Conservation (phyloP, 1,139 yeast genomes). For the Meyerozyma carpophila region DNA sequence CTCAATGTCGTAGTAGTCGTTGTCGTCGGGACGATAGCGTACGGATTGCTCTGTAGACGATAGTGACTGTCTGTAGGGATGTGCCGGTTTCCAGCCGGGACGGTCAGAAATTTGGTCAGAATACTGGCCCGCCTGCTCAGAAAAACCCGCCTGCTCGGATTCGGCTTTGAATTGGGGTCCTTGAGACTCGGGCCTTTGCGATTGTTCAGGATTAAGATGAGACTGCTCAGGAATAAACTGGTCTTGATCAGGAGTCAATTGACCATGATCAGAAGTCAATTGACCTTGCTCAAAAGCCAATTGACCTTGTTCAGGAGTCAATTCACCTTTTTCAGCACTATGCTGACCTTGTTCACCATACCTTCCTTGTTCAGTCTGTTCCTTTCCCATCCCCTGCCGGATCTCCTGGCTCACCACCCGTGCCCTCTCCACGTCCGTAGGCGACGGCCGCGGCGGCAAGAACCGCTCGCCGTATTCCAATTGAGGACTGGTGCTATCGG, state of each 20-base stretch:
- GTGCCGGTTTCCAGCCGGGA: background rate
- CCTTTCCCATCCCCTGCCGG: background rate
- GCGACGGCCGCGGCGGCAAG: slow-evolving; percentile 37
- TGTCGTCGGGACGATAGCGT: slow-evolving; percentile 13
- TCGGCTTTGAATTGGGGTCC: too few species aligned
- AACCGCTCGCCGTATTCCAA: background rate
- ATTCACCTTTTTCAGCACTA: too few species aligned
- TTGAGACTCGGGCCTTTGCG: too few species aligned
- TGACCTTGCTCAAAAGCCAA: too few species aligned
- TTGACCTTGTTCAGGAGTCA: background rate
- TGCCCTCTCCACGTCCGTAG: slow-evolving; percentile 26
- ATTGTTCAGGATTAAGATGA: background rate
- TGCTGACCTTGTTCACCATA: too few species aligned
- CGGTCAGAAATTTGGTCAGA: too few species aligned
- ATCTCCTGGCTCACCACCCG: slow-evolving; percentile 16
- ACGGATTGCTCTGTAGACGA: background rate
- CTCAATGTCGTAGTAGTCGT: slow-evolving; percentile 36
- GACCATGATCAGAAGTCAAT: background rate
- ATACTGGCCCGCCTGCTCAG: too few species aligned
- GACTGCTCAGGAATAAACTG: background rate
- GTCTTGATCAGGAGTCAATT: background rate
- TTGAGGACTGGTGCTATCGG: slow-evolving; percentile 2
- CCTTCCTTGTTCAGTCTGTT: background rate
- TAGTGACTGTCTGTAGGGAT: background rate
- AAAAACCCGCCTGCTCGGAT: too few species aligned